phyloP scores from a whole-genome alignment of 345 rosid species.

The Acer yangbiense region DNA sequence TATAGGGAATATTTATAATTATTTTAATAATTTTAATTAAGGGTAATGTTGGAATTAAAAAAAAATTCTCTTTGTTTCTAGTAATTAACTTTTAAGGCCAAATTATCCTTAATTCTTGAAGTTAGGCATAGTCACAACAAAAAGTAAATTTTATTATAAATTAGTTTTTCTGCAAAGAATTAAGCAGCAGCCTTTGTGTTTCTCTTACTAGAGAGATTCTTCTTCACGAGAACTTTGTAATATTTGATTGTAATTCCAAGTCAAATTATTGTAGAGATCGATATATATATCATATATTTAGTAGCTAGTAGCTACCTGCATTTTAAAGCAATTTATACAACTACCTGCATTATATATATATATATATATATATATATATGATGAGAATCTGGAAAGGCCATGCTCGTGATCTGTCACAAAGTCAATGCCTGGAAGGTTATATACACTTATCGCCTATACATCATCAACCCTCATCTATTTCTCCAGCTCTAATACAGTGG shows the following conservation, averaged over 20 bases:
- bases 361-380: no score
- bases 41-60: no score
- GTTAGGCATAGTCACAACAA: no score
- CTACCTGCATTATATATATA: no score
- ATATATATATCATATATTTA: neutral
- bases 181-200: neutral
- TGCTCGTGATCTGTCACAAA: slow-evolving; percentile 2
- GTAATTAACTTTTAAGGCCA: no score
- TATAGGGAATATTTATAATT: no score
- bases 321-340: slow-evolving; percentile 4
- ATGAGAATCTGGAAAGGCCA: slow-evolving; percentile 10
- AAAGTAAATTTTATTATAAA: no score
- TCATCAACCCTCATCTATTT: no score
- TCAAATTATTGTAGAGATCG: neutral
- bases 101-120: no score
- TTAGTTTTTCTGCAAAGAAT: no score
- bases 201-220: neutral
- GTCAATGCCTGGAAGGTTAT: neutral
- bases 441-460: neutral
- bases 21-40: no score
- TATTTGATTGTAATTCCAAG: neutral
- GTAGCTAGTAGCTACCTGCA: slow-evolving; percentile 1
- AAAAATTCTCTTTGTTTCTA: no score
- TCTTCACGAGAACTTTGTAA: neutral
- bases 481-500: neutral